Base-by-base conservation (phyloP, 73 alveolate genomes). In the Breviolum minutum region DNA sequence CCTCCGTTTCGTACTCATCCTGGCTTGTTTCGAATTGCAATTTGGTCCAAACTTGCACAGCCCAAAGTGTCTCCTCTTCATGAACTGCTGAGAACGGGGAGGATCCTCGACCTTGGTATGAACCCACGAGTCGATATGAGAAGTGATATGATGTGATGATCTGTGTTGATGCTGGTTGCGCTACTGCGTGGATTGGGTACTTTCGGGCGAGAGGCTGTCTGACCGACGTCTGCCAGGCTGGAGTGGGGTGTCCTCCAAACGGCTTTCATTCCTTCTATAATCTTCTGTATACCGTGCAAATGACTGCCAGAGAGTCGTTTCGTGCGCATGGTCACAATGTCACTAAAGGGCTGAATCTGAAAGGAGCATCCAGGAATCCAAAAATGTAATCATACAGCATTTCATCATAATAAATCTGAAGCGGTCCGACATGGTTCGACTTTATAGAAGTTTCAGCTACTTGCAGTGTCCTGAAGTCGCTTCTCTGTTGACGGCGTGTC, bases 21-120 rank as follows among this genome's bases (percentile, higher is more conserved):
- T 88, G 95, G 0, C 7, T 10, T 22, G 83, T 73, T 40, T 40
- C 54, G 32, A 71, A 20, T 71, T 30, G 81, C 32, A 12, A 71
- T 30, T 71, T 71, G 81, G 29, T 20, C 12, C 81, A 40, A 29
- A 8, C 16, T 12, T 20, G 26, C 24, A 30, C n/a, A 13, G 48
- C 74, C 76, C 54, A 20, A 60, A 63, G 63, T 83, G 17, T 73
- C 7, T 61, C 88, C 60, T 77, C 97, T 73, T 91, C 97, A 80
- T 91, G 97, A 22, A 91, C 97, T 11, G 97, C 97, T 14, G 97
- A 91, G 88, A 91, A 91, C 6, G 97, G 97, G 24, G 97, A 91
- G 14, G 97, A 91, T 14, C 97, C 97, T 48, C 87, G 22, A 76
- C 97, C 97, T 91, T 27, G 32, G 87, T 61, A 17, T 10, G 22